Evolutionary conservation across 805 yeast species (phyloP).

Genomic region (Schwanniomyces occidentalis): DNA sequence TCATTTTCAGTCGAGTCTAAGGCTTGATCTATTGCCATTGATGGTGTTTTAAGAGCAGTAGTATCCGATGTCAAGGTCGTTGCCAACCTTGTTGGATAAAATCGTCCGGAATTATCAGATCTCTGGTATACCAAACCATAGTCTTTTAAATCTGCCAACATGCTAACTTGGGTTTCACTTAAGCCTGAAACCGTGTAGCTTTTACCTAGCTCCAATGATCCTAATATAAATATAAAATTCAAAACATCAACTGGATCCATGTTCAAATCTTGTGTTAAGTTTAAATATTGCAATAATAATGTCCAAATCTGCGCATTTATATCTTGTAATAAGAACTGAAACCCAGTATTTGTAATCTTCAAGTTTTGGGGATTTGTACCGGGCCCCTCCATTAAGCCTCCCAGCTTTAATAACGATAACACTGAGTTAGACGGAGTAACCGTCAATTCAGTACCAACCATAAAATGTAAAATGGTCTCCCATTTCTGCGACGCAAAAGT

Average conservation of each 20-base stretch:
- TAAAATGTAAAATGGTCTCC: slow-evolving; percentile 94
- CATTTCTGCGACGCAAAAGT: slow-evolving; percentile 82
- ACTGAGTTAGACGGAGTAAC: slow-evolving; percentile 81
- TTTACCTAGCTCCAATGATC: slow-evolving; percentile 87
- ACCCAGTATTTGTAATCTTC: slow-evolving; percentile 85
- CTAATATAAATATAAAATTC: slow-evolving; percentile 89
- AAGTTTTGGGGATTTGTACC: slow-evolving; percentile 39
- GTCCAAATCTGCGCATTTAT: slow-evolving; percentile 96
- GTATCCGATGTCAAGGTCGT: slow-evolving; percentile 87
- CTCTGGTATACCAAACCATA: slow-evolving; percentile 82
- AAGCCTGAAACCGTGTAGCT: slow-evolving; percentile 73
- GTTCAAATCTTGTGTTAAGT: slow-evolving; percentile 76
- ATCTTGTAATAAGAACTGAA: slow-evolving; percentile 91
- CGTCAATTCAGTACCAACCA: slow-evolving; percentile 88
- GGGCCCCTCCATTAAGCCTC: slow-evolving; percentile 82
- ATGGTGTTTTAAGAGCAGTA: slow-evolving; percentile 66
- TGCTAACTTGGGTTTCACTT: slow-evolving; percentile 75
- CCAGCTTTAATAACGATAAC: slow-evolving; percentile 67
- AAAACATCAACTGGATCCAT: slow-evolving; percentile 97
- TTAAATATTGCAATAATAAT: slow-evolving; percentile 78
- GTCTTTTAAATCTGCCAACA: slow-evolving; percentile 88
- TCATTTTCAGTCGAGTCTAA: slow-evolving; percentile 27
- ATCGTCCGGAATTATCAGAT: slow-evolving; percentile 54
- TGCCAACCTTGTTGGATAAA: slow-evolving; percentile 89
- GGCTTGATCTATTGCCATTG: slow-evolving; percentile 73